Base-by-base conservation (phyloP, 805 yeast genomes). In the Scheffersomyces coipomensis region DNA sequence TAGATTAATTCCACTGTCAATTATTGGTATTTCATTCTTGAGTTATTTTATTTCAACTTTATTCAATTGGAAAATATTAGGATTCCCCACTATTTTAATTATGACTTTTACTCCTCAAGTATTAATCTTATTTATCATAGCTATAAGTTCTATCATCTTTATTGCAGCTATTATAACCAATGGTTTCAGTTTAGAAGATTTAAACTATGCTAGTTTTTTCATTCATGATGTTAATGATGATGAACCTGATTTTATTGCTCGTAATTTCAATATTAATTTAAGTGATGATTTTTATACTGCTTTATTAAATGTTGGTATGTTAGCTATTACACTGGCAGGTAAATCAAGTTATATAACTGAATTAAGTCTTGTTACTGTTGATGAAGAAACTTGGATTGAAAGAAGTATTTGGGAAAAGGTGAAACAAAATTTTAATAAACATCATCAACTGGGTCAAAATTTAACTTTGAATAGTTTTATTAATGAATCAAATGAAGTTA, bases 81-180 rank as follows among this genome's bases (percentile, higher is more conserved):
- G 64, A 31, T 71, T 83, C 49, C 91, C 89, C 12, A 55, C 71
- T 6, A 70, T 76, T 4, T 74, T 82, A 19, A 58, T 78, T 11
- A 54, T 79, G 42, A 83, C 88, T 1, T 79, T 80, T 46, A 56
- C 78, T 11, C 95, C 95, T 1, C 90, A 86, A 51, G 55, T 85
- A 15, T 56, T 81, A 27, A 76, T 82, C 0, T 46, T 79, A 3
- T 42, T 53, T 4, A 71, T 84, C 13, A 75, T 81, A 5, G 11
- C 62, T 1, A 49, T 82, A 12, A 83, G 93, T 42, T 51, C 71
- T 0, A 34, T 56, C 0, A 76, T 85, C 4, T 84, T 83, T 50
- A 49, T 65, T 0, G 44, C 81, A 32, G 90, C 95, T 0, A 70
- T 79, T 1, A 34, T 82, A 5, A 71, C 79, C n/a, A 79, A 81